A percentile compares a stretch with the other conserved stretches of the same genome.
These are phyloP conservation scores for Saccharomyces hybrid DNA, from an alignment of 1,139 yeast genomes.

Conservation along the genomic window DNA sequence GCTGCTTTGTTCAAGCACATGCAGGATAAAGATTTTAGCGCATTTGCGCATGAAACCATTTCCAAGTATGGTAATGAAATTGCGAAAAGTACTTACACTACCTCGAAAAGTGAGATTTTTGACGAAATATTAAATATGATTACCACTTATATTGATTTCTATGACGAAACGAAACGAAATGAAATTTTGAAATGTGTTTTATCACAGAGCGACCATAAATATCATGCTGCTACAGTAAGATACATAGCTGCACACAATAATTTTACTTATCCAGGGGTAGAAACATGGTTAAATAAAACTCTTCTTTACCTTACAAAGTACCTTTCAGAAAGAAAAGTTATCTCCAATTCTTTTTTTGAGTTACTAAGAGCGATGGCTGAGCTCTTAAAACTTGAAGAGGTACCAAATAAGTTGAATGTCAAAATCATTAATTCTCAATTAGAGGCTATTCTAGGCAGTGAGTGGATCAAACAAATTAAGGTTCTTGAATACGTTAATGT, in stretches of 20 bases:
- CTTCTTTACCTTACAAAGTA: slow-evolving; percentile 54
- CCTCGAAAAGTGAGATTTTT: not conserved
- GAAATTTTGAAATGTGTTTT: slow-evolving; percentile 23
- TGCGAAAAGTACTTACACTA: not conserved
- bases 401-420: slow-evolving; percentile 34
- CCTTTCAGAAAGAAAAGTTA: slow-evolving; percentile 43
- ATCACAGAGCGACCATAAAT: slow-evolving; percentile 26
- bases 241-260: slow-evolving; percentile 17
- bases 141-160: slow-evolving; percentile 4
- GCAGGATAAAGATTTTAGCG: not conserved
- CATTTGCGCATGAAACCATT: not conserved
- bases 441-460: slow-evolving; percentile 50
- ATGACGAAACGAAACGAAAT: slow-evolving; percentile 16
- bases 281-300: slow-evolving; percentile 38
- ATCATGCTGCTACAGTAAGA: slow-evolving; percentile 25
- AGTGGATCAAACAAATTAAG: slow-evolving; percentile 41
- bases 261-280: slow-evolving; percentile 15
- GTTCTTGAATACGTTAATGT: slow-evolving; percentile 42
- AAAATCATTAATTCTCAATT: slow-evolving; percentile 56
- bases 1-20: not conserved
- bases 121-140: not conserved
- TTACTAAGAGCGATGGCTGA: slow-evolving; percentile 38
- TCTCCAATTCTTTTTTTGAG: slow-evolving; percentile 10
- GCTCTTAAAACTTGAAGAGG: slow-evolving; percentile 10
- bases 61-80: not conserved